Conservation (phyloP, 208 protist species). For the Trypanosoma rangeli region DNA sequence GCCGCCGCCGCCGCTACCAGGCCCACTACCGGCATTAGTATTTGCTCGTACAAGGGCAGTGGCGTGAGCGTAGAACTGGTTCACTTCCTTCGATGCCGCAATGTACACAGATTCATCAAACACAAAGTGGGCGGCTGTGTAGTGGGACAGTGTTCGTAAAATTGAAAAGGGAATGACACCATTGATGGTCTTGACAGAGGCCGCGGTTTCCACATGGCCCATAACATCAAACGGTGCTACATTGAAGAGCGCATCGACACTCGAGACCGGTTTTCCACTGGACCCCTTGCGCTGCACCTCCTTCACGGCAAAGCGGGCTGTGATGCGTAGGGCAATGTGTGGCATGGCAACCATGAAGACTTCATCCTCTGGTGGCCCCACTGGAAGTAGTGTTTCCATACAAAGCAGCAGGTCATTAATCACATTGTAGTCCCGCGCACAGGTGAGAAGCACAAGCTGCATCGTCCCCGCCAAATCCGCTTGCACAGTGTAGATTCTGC, state of each 20-base stretch:
- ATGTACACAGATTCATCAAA: slow-evolving; percentile 53
- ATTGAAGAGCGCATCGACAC: slow-evolving; percentile 18
- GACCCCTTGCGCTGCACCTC: slow-evolving; percentile 5
- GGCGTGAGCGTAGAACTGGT: slow-evolving; percentile 22
- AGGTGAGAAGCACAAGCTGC: slow-evolving; percentile 63
- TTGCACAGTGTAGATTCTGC: slow-evolving; percentile 59
- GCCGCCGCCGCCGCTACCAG: slow-evolving; percentile 13
- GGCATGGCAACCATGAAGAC: slow-evolving; percentile 46
- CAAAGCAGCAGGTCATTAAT: slow-evolving; percentile 67
- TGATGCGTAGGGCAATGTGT: slow-evolving; percentile 45
- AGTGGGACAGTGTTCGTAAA: slow-evolving; percentile 41
- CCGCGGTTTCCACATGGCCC: not conserved
- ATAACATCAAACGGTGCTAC: slow-evolving; percentile 8
- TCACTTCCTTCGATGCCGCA: slow-evolving; percentile 32
- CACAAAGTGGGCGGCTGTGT: slow-evolving; percentile 54
- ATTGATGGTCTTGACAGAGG: slow-evolving; percentile 3
- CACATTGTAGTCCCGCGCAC: slow-evolving; percentile 61
- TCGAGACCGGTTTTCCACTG: not conserved
- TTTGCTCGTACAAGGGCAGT: slow-evolving; percentile 19
- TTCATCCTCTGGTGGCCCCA: slow-evolving; percentile 30
- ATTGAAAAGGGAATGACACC: slow-evolving; percentile 30
- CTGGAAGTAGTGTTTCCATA: slow-evolving; percentile 40
- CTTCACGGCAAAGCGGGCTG: slow-evolving; percentile 37
- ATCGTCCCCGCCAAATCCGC: slow-evolving; percentile 68
- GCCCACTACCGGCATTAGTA: slow-evolving; percentile 5